phyloP scores from a whole-genome alignment of 2,329 filamentous ascomycete genomes.

The Colletotrichum limetticola region DNA sequence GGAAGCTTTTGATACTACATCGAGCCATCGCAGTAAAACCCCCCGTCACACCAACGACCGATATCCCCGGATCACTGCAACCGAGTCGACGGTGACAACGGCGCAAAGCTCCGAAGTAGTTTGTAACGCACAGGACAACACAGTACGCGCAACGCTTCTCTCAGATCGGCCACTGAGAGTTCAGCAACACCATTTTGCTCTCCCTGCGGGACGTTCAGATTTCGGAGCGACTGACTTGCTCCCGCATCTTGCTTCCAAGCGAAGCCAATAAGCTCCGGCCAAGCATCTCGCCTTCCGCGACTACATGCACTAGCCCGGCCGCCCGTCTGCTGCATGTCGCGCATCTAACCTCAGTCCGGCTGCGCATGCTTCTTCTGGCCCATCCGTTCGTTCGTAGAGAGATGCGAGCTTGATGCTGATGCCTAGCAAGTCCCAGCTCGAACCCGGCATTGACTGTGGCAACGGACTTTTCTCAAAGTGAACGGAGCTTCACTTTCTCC shows the following conservation, averaged over 20 bases:
- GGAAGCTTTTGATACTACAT: conserved; percentile 28
- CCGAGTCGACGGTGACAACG: conserved; percentile 21
- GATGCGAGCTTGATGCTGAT: background rate
- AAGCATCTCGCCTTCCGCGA: conserved; percentile 9
- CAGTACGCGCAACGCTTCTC: background rate
- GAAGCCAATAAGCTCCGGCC: conserved; percentile 15
- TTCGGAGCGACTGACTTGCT: background rate
- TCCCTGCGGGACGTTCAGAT: background rate
- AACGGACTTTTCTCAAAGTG: background rate
- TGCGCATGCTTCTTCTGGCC: conserved; percentile 6
- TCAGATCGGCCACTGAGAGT: background rate
- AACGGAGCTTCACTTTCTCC: too few species aligned
- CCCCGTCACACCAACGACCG: conserved; percentile 17
- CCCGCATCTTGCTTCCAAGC: background rate
- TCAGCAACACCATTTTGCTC: background rate
- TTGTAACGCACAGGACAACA: background rate
- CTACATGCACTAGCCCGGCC: conserved; percentile 13
- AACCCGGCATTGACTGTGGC: background rate
- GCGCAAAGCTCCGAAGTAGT: background rate
- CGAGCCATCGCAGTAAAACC: background rate
- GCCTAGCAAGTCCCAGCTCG: background rate
- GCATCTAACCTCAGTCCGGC: conserved; percentile 7
- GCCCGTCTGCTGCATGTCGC: conserved; percentile 15
- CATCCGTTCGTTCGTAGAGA: too few species aligned
- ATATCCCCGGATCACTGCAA: conserved; percentile 1